Evolutionary conservation across 768 basidiomycete species (phyloP).

Genomic region (Tremella mesenterica): DNA sequence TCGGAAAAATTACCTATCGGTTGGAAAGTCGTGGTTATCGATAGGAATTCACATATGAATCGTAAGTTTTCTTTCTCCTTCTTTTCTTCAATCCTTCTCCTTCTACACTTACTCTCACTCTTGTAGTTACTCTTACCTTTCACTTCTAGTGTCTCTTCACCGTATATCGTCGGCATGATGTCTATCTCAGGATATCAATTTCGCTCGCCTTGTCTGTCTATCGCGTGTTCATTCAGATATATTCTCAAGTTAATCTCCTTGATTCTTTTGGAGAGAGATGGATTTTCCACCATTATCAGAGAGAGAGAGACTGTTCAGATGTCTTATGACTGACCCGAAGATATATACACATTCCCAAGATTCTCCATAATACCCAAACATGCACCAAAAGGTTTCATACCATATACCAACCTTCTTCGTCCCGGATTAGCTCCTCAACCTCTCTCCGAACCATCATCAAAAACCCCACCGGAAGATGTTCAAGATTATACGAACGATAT

Average conservation of each 20-base stretch:
- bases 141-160: too few species aligned
- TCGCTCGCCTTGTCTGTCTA: background rate
- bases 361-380: constrained; percentile 32
- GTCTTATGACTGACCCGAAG: constrained; percentile 8
- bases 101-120: background rate
- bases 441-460: constrained; percentile 4
- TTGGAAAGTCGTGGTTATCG: constrained; percentile 35
- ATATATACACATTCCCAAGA: constrained; percentile 31
- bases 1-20: constrained; percentile 18
- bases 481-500: background rate
- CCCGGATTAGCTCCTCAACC: background rate
- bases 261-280: too few species aligned
- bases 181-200: background rate
- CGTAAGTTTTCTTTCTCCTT: constrained; percentile 18
- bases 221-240: background rate
- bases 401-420: constrained; percentile 22
- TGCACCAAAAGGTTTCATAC: constrained; percentile 40
- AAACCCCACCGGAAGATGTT: background rate
- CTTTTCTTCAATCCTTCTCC: background rate
- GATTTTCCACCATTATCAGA: background rate
- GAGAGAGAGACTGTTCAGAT: background rate
- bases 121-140: background rate
- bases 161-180: too few species aligned
- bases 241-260: too few species aligned
- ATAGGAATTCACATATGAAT: constrained; percentile 38